These are phyloP conservation scores for Aspergillus sclerotialis DNA, from an alignment of 2,329 filamentous ascomycete genomes.

Conservation along the genomic window DNA sequence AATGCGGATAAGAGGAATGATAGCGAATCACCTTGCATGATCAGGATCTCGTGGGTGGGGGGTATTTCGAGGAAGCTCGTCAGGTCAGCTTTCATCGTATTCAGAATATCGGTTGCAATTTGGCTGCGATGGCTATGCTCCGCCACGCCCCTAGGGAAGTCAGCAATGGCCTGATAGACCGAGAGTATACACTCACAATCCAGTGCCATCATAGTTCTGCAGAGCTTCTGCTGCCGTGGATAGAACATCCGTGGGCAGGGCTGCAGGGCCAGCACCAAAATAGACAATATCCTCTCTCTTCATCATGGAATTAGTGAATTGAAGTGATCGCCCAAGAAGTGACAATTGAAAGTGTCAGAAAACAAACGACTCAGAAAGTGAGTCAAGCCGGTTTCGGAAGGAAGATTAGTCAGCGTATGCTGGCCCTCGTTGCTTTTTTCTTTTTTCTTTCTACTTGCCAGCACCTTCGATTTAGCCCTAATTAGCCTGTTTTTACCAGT, in stretches of 20 bases:
- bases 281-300: conserved; percentile 69
- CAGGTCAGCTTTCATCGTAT: conserved; percentile 69
- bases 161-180: conserved; percentile 1
- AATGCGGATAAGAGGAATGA: not conserved
- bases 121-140: conserved; percentile 86
- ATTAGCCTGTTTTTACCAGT: no score
- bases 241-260: conserved; percentile 73
- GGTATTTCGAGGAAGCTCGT: conserved; percentile 71
- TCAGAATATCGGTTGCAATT: conserved; percentile 70
- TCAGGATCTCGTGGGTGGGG: conserved; percentile 77
- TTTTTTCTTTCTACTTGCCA: no score
- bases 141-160: conserved; percentile 54
- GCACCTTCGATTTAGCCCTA: no score
- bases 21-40: conserved; percentile 51
- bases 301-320: no score
- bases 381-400: no score
- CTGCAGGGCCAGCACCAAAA: conserved; percentile 87
- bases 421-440: no score
- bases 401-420: no score
- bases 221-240: conserved; percentile 70
- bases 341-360: no score
- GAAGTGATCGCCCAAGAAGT: no score
- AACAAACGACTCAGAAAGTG: no score
- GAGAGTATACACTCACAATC: conserved; percentile 42
- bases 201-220: conserved; percentile 72